Percentiles rank a stretch among this genome's conserved stretches.
These are phyloP conservation scores for Agaricus subrufescens DNA, from an alignment of 768 basidiomycete species.

Conservation along the genomic window DNA sequence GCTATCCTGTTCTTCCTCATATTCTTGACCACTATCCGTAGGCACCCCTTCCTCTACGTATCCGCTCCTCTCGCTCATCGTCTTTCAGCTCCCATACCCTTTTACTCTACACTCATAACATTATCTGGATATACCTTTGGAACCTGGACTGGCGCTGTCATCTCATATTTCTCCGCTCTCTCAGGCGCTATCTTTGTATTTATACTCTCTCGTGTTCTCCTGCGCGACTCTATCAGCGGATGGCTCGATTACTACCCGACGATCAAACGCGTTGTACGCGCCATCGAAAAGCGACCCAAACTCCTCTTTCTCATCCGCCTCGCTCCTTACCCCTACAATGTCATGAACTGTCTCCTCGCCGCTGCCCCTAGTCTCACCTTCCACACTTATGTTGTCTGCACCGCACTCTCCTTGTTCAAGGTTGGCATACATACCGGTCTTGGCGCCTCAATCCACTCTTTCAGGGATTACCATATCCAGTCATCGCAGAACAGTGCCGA, in stretches of 20 bases:
- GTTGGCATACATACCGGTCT: slow-evolving; percentile 88
- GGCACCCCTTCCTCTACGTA: slow-evolving; percentile 24
- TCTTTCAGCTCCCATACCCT: slow-evolving; percentile 71
- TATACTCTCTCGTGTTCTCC: slow-evolving; percentile 66
- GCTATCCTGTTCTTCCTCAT: slow-evolving; percentile 78
- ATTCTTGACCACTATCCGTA: slow-evolving; percentile 85
- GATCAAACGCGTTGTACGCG: slow-evolving; percentile 77
- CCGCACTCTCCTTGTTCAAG: slow-evolving; percentile 83
- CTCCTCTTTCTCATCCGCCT: slow-evolving; percentile 89
- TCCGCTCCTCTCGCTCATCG: neutral
- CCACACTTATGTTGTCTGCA: slow-evolving; percentile 73
- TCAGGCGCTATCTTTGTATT: slow-evolving; percentile 84
- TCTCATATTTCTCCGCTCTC: slow-evolving; percentile 86
- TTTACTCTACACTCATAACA: slow-evolving; percentile 92
- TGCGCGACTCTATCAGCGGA: slow-evolving; percentile 65
- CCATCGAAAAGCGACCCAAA: slow-evolving; percentile 83
- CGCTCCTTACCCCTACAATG: slow-evolving; percentile 91
- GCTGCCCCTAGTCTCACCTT: slow-evolving; percentile 80
- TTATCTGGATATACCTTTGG: slow-evolving; percentile 91
- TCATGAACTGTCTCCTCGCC: slow-evolving; percentile 92
- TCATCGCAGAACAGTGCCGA: slow-evolving; percentile 21
- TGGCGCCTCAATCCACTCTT: slow-evolving; percentile 83
- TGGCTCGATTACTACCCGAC: slow-evolving; percentile 69
- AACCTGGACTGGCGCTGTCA: slow-evolving; percentile 74
- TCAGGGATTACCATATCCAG: slow-evolving; percentile 56